These are phyloP conservation scores for Chlamydomonas eustigma DNA, from an alignment of 139 green algal species.

Conservation along the genomic window DNA sequence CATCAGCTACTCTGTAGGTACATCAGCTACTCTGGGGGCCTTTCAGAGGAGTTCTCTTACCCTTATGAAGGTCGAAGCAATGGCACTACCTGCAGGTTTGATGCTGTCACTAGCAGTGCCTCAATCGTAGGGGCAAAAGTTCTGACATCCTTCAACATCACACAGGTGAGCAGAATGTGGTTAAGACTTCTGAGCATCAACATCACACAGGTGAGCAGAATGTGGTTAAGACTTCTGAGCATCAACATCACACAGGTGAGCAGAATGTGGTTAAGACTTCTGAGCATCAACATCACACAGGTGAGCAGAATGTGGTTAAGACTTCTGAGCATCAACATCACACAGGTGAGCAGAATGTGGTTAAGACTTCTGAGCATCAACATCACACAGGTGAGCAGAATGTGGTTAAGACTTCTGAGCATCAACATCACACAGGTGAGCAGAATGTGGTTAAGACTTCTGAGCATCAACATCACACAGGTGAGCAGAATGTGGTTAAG, in stretches of 20 bases:
- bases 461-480: not conserved
- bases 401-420: not conserved
- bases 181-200: not conserved
- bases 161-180: not conserved
- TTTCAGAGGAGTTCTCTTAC: not conserved
- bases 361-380: not conserved
- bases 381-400: not conserved
- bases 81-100: not conserved
- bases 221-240: not conserved
- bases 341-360: not conserved
- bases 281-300: not conserved
- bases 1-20: not conserved
- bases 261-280: not conserved
- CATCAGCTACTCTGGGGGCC: not conserved
- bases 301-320: not conserved
- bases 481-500: not conserved
- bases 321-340: constrained; percentile 1
- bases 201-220: not conserved
- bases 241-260: constrained; percentile 2
- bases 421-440: not conserved
- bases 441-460: not conserved
- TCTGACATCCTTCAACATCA: not conserved
- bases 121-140: not conserved
- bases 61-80: not conserved
- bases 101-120: not conserved